These are phyloP conservation scores for Emergomyces pasteurianus DNA, from an alignment of 2,329 filamentous ascomycete species.

Conservation along the genomic window DNA sequence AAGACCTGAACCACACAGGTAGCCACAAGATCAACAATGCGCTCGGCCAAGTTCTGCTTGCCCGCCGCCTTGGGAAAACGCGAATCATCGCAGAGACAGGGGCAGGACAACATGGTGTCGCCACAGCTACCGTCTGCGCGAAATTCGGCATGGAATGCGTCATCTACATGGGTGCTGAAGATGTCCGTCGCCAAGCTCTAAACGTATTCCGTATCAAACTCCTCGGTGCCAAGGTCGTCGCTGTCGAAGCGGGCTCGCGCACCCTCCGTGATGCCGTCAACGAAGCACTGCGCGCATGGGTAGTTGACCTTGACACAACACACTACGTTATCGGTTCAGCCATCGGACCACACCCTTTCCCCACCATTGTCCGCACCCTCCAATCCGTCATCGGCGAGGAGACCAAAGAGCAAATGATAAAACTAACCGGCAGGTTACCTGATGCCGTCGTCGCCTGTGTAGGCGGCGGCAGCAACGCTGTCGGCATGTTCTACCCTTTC, in stretches of 20 bases:
- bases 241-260: conserved; percentile 79
- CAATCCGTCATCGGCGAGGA: conserved; percentile 93
- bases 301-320: conserved; percentile 80
- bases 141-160: conserved; percentile 98
- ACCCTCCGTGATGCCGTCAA: conserved; percentile 84
- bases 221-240: conserved; percentile 81
- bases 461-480: conserved; percentile 86
- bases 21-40: conserved; percentile 99
- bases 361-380: conserved; percentile 93
- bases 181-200: conserved; percentile 86
- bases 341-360: conserved; percentile 95
- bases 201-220: conserved; percentile 99
- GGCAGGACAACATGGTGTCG: conserved; percentile 94
- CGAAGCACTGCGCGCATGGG: conserved; percentile 89
- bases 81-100: conserved; percentile 97
- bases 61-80: conserved; percentile 77
- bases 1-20: conserved; percentile 95
- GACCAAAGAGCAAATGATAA: conserved; percentile 82
- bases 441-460: conserved; percentile 96
- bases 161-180: conserved; percentile 96
- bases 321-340: conserved; percentile 98
- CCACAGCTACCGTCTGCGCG: conserved; percentile 91
- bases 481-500: conserved; percentile 98
- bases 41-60: conserved; percentile 80
- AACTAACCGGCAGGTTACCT: conserved; percentile 74